Conservation (phyloP, 805 yeast genomes). For the Zygoascus flipseniorum region DNA sequence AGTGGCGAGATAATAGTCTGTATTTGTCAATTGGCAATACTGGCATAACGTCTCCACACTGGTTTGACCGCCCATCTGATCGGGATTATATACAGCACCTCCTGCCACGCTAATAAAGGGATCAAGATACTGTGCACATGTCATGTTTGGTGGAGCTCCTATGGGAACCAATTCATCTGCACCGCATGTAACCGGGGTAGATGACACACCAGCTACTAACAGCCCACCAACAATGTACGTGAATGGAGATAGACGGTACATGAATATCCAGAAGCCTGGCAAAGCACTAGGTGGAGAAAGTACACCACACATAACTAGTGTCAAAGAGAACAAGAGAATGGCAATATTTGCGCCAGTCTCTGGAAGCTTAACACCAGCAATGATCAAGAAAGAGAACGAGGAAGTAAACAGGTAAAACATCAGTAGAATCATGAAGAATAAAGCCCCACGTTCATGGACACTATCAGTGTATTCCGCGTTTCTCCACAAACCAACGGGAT, state of each 20-base stretch:
- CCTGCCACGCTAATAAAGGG: constrained; percentile 32
- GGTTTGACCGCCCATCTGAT: constrained; percentile 32
- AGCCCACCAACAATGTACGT: constrained; percentile 56
- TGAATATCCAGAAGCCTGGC: constrained; percentile 82
- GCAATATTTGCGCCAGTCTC: constrained; percentile 57
- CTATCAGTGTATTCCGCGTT: constrained; percentile 40
- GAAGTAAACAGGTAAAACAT: constrained; percentile 44
- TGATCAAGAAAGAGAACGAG: constrained; percentile 45
- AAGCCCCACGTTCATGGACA: constrained; percentile 42
- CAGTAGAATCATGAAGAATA: constrained; percentile 22
- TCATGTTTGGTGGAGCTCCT: constrained; percentile 45
- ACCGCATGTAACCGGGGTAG: constrained; percentile 45
- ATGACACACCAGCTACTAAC: constrained; percentile 45
- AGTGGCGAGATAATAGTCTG: constrained; percentile 36
- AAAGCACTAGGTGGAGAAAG: constrained; percentile 46
- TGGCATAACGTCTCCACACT: constrained; percentile 24
- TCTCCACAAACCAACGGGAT: constrained; percentile 36
- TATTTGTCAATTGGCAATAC: constrained; percentile 34
- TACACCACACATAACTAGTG: constrained; percentile 63
- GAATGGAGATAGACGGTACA: constrained; percentile 65
- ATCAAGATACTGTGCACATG: constrained; percentile 49
- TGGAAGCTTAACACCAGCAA: constrained; percentile 53
- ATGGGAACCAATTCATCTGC: constrained; percentile 41
- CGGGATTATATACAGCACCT: constrained; percentile 39
- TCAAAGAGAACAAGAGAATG: constrained; percentile 47